Conservation (phyloP, 208 protist genomes). For the Novymonas esmeraldas region DNA sequence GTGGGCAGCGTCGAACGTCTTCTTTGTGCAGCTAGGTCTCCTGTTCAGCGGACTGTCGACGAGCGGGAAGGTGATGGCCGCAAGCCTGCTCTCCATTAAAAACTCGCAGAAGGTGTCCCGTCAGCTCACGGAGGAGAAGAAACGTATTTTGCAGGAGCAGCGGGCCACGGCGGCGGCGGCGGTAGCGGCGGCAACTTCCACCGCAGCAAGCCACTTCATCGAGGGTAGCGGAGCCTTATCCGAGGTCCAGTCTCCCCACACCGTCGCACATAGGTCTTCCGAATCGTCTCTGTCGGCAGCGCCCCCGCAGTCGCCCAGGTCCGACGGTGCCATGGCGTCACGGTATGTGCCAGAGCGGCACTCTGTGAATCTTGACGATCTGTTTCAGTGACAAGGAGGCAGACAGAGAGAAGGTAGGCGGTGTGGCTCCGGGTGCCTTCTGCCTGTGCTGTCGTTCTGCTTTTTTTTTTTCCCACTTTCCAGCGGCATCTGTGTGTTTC, state of each 20-base stretch:
- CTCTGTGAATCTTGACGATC: conserved; percentile 35
- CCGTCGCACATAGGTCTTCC: too few relatives aligned
- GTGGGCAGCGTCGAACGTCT: conserved; percentile 70
- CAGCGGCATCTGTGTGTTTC: not conserved
- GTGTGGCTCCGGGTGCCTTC: too few relatives aligned
- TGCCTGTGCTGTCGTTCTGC: too few relatives aligned
- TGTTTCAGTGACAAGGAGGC: conserved; percentile 21
- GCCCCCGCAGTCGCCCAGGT: not conserved
- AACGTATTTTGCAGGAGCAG: conserved; percentile 11
- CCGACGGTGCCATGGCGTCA: not conserved
- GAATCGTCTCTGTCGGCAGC: not conserved
- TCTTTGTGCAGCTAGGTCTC: conserved; percentile 56
- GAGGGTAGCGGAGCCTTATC: not conserved
- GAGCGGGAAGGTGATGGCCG: conserved; percentile 27
- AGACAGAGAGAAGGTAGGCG: too few relatives aligned
- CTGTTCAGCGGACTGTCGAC: conserved; percentile 43
- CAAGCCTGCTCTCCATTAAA: conserved; percentile 45
- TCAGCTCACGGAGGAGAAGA: conserved; percentile 59
- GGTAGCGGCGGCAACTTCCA: not conserved
- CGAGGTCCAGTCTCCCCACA: not conserved
- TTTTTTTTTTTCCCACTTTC: not conserved
- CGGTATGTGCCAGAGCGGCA: not conserved
- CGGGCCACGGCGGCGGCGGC: not conserved
- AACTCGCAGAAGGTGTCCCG: conserved; percentile 62
- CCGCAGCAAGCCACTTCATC: not conserved